Evolutionary conservation across 2,329 filamentous ascomycete genomes (phyloP), one percentile per base, ranked within the genome.

Genomic region (Neoarthrinium moseri): DNA sequence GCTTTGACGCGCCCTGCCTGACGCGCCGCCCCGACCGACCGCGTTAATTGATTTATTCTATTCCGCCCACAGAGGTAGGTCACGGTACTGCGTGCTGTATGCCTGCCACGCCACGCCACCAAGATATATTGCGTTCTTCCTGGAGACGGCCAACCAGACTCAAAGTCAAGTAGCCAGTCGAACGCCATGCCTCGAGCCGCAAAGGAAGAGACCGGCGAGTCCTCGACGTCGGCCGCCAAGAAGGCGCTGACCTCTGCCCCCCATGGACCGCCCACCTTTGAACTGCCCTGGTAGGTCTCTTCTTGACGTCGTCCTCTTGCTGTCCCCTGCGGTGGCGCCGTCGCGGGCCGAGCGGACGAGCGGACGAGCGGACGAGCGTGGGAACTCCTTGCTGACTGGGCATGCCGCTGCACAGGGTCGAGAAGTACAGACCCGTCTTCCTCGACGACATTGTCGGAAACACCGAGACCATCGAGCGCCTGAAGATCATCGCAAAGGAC

Each of bases 401-500:
- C n/a, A n/a, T n/a, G n/a, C 7, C 13, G 21, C 30, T 15, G 46
- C 29, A 12, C 52, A 96, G 92, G 94, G 94, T 99, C 50, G 94
- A 99, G 71, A 99, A 99, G 68, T 99, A 97, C 73, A 82, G 94
- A 30, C 94, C 94, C 1, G 80, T 95, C 43, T 95, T 95, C 69
- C 83, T 99, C 23, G 91, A 97, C 70, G 92, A 99, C 71, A 86
- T 99, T 43, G 94, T 99, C 45, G 94, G 94, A 62, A 99, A 99
- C 69, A 95, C 89, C 17, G 94, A 99, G 67, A 99, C 94, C 1
- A 91, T 99, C 59, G 92, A 97, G 68, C 87, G 94, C 45, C 75
- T 99, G 59, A 97, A 97, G 66, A 97, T 99, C 61, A 97, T 99
- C 58, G 91, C 94, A 37, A 94, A 91, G 68, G 94, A 97, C 72